phyloP scores from a whole-genome alignment of 1,284 basidiomycete genomes.

The Malassezia restricta region DNA sequence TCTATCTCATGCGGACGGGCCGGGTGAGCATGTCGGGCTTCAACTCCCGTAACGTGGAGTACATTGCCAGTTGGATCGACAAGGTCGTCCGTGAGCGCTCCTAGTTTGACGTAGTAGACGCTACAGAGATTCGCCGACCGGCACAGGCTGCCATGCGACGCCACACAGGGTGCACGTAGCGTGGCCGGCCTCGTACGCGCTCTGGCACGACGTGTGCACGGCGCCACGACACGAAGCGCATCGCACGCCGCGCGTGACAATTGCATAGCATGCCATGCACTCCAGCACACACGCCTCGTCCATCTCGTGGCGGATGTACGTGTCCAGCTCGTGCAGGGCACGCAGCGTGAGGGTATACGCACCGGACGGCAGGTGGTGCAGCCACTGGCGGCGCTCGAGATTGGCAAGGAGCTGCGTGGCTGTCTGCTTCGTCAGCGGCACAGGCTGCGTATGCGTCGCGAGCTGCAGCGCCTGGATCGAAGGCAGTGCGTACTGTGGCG shows the following conservation, averaged over 20 bases:
- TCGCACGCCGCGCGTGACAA: constrained; percentile 13
- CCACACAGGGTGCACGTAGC: constrained; percentile 2
- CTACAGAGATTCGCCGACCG: not conserved
- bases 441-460: constrained; percentile 2
- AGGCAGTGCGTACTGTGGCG: constrained; percentile 3
- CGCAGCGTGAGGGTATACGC: constrained; percentile 8
- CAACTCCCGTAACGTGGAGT: constrained; percentile 59
- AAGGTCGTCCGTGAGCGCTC: constrained; percentile 30
- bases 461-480: constrained; percentile 13
- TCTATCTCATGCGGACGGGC: constrained; percentile 76
- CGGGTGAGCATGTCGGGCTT: constrained; percentile 82
- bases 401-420: constrained; percentile 11
- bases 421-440: constrained; percentile 12
- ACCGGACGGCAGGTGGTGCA: constrained; percentile 1
- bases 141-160: constrained; percentile 4
- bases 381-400: constrained; percentile 11
- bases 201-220: constrained; percentile 7
- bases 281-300: constrained; percentile 6
- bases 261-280: constrained; percentile 10
- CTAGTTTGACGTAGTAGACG: constrained; percentile 8
- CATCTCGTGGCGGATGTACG: constrained; percentile 10
- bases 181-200: not conserved
- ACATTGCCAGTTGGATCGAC: constrained; percentile 43
- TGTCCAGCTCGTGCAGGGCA: constrained; percentile 13
- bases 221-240: constrained; percentile 12